Base-by-base conservation (phyloP, 164 flowering plant species). In the Umbellularia californica region DNA sequence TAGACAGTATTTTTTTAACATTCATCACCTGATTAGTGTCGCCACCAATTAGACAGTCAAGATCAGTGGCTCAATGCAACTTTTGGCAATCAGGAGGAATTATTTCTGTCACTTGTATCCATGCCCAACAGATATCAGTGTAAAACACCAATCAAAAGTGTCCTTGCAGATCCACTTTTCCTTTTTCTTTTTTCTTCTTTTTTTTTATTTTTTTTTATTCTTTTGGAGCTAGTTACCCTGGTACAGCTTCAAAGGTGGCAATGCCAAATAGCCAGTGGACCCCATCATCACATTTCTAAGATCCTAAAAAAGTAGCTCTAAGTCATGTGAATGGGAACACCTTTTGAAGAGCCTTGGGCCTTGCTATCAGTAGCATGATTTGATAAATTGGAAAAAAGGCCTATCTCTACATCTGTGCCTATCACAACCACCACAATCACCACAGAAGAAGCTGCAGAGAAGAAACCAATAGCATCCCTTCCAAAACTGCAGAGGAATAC, bases 261-360 rank as follows among this genome's bases (percentile, higher is more conserved):
- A 55, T 55, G 6, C 60, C 60, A 55, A 55, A 20, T 55, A 13
- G 20, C 3, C 71, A 35, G 47, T 14, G 24, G 25, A 24, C 27
- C 55, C 52, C 71, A 69, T 20, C 69, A 67, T 67, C 69, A 67
- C 33, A 67, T 25, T 30, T 25, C 14, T 20, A 33, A 67, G 47
- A 67, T 67, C 33, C 69, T 35, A 67, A 67, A 67, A 35, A 5
- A 19, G 10, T 30, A 28, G 17, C n/a, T 17, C 1, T 25, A 23
- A 25, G 28, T 67, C 33, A 5, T 67, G 55, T 47, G 22, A n/a
- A 30, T 10, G 71, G 50, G 22, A 69, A 69, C 55, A 69, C 27
- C 71, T 41, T 69, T 69, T 69, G 23, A 69, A 69, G 25, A 23
- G 47, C 50, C 41, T n/a, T n/a, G 71, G 27, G 27, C 51, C 71